Evolutionary conservation across 106 monocot species (phyloP).

Genomic region (Acanthochlamys bracteata): DNA sequence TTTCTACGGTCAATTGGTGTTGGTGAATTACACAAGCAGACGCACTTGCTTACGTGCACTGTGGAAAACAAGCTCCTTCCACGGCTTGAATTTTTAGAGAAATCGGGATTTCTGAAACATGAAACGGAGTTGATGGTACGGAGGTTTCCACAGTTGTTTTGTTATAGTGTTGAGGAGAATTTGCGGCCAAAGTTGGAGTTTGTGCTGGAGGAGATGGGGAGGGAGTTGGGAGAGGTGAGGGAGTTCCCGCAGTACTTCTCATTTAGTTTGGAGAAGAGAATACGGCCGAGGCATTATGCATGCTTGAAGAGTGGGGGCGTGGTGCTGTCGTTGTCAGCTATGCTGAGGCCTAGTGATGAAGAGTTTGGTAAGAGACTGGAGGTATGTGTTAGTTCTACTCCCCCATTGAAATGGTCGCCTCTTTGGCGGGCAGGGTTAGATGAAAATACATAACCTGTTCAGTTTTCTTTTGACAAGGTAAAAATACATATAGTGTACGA

Average conservation of each 20-base stretch:
- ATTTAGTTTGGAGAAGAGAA: slow-evolving; percentile 62
- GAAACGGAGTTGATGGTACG: slow-evolving; percentile 50
- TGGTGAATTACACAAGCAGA: slow-evolving; percentile 17
- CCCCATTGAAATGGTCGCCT: slow-evolving; percentile 50
- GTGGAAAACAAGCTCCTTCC: slow-evolving; percentile 59
- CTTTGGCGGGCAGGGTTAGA: slow-evolving; percentile 33
- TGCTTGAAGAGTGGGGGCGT: slow-evolving; percentile 41
- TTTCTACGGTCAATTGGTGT: slow-evolving; percentile 73
- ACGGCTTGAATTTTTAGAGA: slow-evolving; percentile 40
- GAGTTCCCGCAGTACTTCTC: slow-evolving; percentile 88
- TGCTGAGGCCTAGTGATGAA: slow-evolving; percentile 49
- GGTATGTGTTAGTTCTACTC: slow-evolving; percentile 42
- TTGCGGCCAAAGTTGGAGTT: slow-evolving; percentile 56
- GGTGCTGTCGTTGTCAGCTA: slow-evolving; percentile 37
- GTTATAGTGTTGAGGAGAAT: slow-evolving; percentile 64
- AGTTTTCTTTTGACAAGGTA: background rate
- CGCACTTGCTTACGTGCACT: slow-evolving; percentile 58
- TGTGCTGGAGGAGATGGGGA: slow-evolving; percentile 48
- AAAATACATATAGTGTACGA: no score
- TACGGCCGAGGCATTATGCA: slow-evolving; percentile 39
- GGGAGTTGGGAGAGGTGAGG: slow-evolving; percentile 46
- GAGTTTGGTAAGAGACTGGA: slow-evolving; percentile 40
- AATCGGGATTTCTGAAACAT: slow-evolving; percentile 13
- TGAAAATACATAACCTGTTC: background rate
- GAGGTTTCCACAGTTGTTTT: slow-evolving; percentile 69